These are phyloP conservation scores for Brassica cretica DNA, from an alignment of 345 rosid genomes.

Conservation along the genomic window DNA sequence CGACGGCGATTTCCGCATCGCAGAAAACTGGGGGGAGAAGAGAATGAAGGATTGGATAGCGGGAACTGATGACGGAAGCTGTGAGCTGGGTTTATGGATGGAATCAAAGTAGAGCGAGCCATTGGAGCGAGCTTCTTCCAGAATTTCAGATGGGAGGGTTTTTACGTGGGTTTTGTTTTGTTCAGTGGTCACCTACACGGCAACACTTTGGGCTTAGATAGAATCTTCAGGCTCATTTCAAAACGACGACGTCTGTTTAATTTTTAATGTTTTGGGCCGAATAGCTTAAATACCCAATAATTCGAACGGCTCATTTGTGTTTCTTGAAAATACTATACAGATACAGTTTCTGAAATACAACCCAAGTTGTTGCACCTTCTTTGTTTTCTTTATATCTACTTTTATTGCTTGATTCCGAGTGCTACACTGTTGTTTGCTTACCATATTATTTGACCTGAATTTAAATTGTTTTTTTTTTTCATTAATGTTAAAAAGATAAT, in stretches of 20 bases:
- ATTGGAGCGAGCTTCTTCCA: not conserved
- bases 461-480: no score
- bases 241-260: not conserved
- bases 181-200: slow-evolving; percentile 23
- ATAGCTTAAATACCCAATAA: not conserved
- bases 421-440: no score
- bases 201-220: slow-evolving; percentile 6
- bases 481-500: no score
- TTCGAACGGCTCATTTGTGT: not conserved
- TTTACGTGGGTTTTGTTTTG: slow-evolving; percentile 28
- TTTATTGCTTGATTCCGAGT: no score
- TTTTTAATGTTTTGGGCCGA: slow-evolving; percentile 9
- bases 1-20: slow-evolving; percentile 37
- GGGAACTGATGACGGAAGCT: slow-evolving; percentile 16
- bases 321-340: not conserved
- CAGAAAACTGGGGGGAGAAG: not conserved
- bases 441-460: no score
- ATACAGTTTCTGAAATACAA: no score
- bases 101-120: not conserved
- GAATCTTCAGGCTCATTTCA: not conserved
- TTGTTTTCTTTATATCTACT: no score
- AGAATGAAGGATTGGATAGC: slow-evolving; percentile 6
- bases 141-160: slow-evolving; percentile 16
- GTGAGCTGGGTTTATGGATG: slow-evolving; percentile 15
- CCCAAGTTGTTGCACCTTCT: no score